Evolutionary conservation across 2,329 filamentous ascomycete species (phyloP), one percentile per base, ranked within the genome.

Genomic region (Penicillium polonicum): DNA sequence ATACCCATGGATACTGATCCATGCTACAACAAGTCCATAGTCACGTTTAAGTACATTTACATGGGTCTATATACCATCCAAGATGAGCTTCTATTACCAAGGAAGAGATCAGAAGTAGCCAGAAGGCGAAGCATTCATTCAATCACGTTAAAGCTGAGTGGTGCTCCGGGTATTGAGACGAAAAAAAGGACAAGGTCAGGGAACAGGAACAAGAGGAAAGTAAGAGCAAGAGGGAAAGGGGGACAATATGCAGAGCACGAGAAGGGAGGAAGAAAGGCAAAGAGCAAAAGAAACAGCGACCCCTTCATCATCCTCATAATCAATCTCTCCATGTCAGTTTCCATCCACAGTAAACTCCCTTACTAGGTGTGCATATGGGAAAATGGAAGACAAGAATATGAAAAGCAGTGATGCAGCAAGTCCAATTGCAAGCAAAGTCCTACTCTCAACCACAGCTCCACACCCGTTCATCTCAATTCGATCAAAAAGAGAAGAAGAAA

Each of bases 81-180:
- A 29, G 17, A 10, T 10, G 19, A 48, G 3, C 23, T 12, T 15
- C 27, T 23, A 6, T 12, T 15, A 38, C 12, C 15, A 27, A 29
- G n/a, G 39, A 43, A 46, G 9, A 35, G 5, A 48, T 23, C 27
- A 51, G 23, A 27, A 43, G 39, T 39, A 52, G n/a, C 41, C 25
- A 42, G 33, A 27, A 25, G 43, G 39, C 51, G 49, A 42, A 48
- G 53, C 50, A 48, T 42, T 39, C 42, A 58, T 44, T 39, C 23
- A 38, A 49, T 52, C 25, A 46, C 19, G 19, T 41, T 43, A 21
- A 46, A 56, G 48, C 25, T 15, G 41, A 45, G 41, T 39, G 25
- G 36, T 45, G 56, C 44, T 61, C 27, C 36, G 29, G 50, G 58
- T 61, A 57, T 57, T 52, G 48, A 60, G 56, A 13, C 21, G 17